These are phyloP conservation scores for Filosporella fistucella DNA, from an alignment of 495 filamentous ascomycete genomes.

Conservation along the genomic window DNA sequence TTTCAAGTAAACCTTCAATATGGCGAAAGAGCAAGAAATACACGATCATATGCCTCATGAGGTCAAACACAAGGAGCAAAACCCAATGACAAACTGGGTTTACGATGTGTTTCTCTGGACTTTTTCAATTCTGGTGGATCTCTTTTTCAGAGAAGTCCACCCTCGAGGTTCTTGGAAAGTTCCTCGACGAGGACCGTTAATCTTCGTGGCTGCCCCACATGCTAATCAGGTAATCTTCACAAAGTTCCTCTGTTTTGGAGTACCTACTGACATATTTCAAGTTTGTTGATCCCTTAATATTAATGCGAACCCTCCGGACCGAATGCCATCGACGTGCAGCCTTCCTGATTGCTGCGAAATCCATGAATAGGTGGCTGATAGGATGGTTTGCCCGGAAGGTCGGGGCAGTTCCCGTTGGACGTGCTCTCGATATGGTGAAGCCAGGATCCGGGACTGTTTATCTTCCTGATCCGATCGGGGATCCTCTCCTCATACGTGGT, in stretches of 20 bases:
- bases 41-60: slow-evolving; percentile 25
- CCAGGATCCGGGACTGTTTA: slow-evolving; percentile 77
- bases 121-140: slow-evolving; percentile 80
- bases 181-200: slow-evolving; percentile 78
- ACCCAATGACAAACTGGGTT: slow-evolving; percentile 66
- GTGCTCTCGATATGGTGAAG: slow-evolving; percentile 85
- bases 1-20: neutral
- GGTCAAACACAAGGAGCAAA: slow-evolving; percentile 46
- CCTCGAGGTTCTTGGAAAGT: slow-evolving; percentile 92
- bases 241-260: neutral
- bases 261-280: slow-evolving; percentile 1
- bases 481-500: slow-evolving; percentile 81
- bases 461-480: slow-evolving; percentile 79
- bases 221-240: slow-evolving; percentile 77
- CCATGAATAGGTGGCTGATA: slow-evolving; percentile 82
- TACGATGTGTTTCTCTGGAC: slow-evolving; percentile 81
- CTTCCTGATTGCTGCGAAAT: slow-evolving; percentile 92
- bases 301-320: slow-evolving; percentile 81
- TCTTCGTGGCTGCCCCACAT: slow-evolving; percentile 97
- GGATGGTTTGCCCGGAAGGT: slow-evolving; percentile 73
- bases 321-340: slow-evolving; percentile 85
- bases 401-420: slow-evolving; percentile 82
- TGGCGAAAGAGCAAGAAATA: slow-evolving; percentile 21
- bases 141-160: slow-evolving; percentile 98
- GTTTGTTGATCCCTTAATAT: slow-evolving; percentile 91